Percentiles rank a stretch among this genome's conserved stretches.
phyloP scores from a whole-genome alignment of 2,329 filamentous ascomycete species.

The Bertia moriformis region DNA sequence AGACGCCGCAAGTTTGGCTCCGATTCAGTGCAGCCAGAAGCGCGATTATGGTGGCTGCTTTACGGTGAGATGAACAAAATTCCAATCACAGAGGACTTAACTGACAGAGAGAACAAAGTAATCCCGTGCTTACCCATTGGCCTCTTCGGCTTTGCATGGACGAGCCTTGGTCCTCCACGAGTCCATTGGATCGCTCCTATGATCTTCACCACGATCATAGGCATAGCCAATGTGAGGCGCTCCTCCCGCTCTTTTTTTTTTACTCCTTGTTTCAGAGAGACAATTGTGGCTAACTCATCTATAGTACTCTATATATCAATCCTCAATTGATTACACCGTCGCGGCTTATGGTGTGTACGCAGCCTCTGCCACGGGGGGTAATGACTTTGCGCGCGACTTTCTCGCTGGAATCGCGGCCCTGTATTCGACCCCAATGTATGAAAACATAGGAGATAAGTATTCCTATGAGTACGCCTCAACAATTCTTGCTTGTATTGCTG shows the following conservation, averaged over 20 bases:
- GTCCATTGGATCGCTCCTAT: constrained; percentile 56
- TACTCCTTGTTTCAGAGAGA: too few relatives aligned
- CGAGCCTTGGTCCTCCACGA: constrained; percentile 40
- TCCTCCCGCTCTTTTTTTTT: too few relatives aligned
- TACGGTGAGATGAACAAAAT: too few relatives aligned
- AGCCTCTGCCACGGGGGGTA: constrained; percentile 62
- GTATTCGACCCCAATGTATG: constrained; percentile 50
- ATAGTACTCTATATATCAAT: constrained; percentile 63
- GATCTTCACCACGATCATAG: constrained; percentile 50
- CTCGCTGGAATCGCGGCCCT: constrained; percentile 59
- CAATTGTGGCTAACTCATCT: too few relatives aligned
- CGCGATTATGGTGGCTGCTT: constrained; percentile 49
- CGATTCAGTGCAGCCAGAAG: constrained; percentile 54
- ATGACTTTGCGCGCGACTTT: constrained; percentile 61
- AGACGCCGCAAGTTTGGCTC: constrained; percentile 32
- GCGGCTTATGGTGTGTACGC: constrained; percentile 61
- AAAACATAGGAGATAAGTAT: constrained; percentile 35
- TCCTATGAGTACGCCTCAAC: constrained; percentile 45
- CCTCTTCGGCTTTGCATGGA: constrained; percentile 58
- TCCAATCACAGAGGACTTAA: too few relatives aligned
- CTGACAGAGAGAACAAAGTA: too few relatives aligned
- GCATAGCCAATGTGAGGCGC: constrained; percentile 63
- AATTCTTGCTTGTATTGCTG: constrained; percentile 36
- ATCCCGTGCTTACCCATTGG: constrained; percentile 49
- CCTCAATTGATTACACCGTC: constrained; percentile 66